These are phyloP conservation scores for Globisporangium yorkense DNA, from an alignment of 352 stramenopile species.

Conservation along the genomic window DNA sequence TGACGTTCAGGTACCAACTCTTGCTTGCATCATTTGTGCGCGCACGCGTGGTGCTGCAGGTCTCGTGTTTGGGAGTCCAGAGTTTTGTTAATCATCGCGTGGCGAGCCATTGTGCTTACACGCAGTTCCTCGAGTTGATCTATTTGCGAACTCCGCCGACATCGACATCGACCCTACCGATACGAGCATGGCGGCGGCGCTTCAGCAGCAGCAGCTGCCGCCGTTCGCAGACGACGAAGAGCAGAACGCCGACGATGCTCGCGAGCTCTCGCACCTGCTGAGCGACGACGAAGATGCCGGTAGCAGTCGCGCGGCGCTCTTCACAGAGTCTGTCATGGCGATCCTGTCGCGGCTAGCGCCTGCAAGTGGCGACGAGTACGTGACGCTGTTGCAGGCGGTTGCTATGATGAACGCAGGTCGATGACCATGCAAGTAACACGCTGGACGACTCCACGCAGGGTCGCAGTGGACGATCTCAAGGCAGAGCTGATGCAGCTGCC, in stretches of 20 bases:
- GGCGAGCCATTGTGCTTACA: too few relatives aligned
- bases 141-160: neutral
- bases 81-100: too few relatives aligned
- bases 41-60: too few relatives aligned
- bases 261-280: slow-evolving; percentile 33
- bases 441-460: slow-evolving; percentile 11
- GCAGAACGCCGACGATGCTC: slow-evolving; percentile 15
- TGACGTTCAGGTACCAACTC: too few relatives aligned
- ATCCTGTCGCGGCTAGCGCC: slow-evolving; percentile 37
- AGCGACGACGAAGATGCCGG: slow-evolving; percentile 30
- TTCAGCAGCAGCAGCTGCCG: too few relatives aligned
- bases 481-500: slow-evolving; percentile 27
- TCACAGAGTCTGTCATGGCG: slow-evolving; percentile 22
- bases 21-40: too few relatives aligned
- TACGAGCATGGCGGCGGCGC: too few relatives aligned
- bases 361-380: slow-evolving; percentile 36
- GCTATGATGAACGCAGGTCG: neutral
- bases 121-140: too few relatives aligned
- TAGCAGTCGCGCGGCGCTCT: slow-evolving; percentile 9
- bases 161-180: neutral
- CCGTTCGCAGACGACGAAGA: too few relatives aligned
- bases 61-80: too few relatives aligned
- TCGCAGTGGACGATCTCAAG: slow-evolving; percentile 30
- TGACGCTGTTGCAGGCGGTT: neutral
- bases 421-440: neutral